Evolutionary conservation across 805 yeast genomes (phyloP).

Genomic region (Candida stauntonica): DNA sequence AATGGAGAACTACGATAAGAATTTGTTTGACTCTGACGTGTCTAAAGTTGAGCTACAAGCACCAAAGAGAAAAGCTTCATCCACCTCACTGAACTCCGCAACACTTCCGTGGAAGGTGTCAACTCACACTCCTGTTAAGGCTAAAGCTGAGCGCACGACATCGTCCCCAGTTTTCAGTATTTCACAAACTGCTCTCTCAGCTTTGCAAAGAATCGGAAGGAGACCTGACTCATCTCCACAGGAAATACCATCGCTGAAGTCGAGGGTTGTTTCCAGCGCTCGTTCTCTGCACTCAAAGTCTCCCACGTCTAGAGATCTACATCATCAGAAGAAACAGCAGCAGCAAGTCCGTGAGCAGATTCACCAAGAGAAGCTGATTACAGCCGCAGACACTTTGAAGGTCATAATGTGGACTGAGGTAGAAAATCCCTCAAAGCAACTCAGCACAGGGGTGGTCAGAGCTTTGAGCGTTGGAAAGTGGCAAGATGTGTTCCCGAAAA

Average conservation of each 20-base stretch:
- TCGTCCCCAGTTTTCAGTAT: slow-evolving; percentile 18
- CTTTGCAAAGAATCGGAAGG: slow-evolving; percentile 17
- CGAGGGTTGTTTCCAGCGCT: slow-evolving; percentile 3
- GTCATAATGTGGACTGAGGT: slow-evolving; percentile 53
- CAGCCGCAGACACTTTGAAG: slow-evolving; percentile 20
- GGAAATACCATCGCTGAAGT: neutral
- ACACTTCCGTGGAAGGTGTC: slow-evolving; percentile 24
- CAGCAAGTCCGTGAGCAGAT: slow-evolving; percentile 10
- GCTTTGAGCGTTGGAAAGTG: slow-evolving; percentile 75
- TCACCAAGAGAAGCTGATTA: slow-evolving; percentile 9
- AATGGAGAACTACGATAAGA: slow-evolving; percentile 65
- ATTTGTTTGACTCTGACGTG: slow-evolving; percentile 37
- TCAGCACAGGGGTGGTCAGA: slow-evolving; percentile 48
- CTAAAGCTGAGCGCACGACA: slow-evolving; percentile 18
- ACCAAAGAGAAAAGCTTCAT: slow-evolving; percentile 11
- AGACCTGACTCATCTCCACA: slow-evolving; percentile 9
- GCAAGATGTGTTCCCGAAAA: slow-evolving; percentile 84
- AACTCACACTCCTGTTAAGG: slow-evolving; percentile 18
- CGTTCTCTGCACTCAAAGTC: slow-evolving; percentile 3
- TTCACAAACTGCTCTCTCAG: slow-evolving; percentile 18
- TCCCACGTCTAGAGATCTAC: slow-evolving; percentile 2
- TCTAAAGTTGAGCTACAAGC: slow-evolving; percentile 9
- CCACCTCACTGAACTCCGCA: slow-evolving; percentile 1
- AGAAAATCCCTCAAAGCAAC: slow-evolving; percentile 72
- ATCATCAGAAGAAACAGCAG: slow-evolving; percentile 12